Percentiles rank a stretch among this genome's conserved stretches.
These are phyloP conservation scores for Pouteria glomerata DNA, from an alignment of 148 eudicot genomes.

Conservation along the genomic window DNA sequence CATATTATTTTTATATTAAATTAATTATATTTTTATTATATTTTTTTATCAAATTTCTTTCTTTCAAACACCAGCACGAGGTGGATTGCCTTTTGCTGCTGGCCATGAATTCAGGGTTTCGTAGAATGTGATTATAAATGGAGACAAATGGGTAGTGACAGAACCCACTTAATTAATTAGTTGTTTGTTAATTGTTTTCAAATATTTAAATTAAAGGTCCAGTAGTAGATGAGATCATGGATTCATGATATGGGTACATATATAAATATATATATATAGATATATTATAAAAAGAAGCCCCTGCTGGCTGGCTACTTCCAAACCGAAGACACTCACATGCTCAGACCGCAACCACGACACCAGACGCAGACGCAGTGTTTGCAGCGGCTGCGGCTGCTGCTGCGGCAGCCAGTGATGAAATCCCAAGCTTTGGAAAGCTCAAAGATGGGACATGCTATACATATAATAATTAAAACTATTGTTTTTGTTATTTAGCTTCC, in stretches of 20 bases:
- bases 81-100: not conserved
- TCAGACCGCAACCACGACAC: not conserved
- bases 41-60: no score
- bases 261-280: no score
- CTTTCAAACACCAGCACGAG: conserved; percentile 5
- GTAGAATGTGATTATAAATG: not conserved
- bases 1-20: no score
- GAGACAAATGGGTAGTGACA: not conserved
- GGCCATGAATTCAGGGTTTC: conserved; percentile 9
- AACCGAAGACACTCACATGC: conserved; percentile 9
- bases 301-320: not conserved
- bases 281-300: not conserved
- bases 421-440: not conserved
- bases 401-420: no score
- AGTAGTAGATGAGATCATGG: no score
- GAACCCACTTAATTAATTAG: no score
- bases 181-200: not conserved
- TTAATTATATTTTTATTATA: not conserved
- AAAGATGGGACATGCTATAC: not conserved
- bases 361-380: no score
- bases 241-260: not conserved
- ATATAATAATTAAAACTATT: no score
- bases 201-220: not conserved
- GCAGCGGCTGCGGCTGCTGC: no score
- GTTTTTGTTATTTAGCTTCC: no score